These are phyloP conservation scores for Erigeron canadensis DNA, from an alignment of 129 eudicot species.

Conservation along the genomic window DNA sequence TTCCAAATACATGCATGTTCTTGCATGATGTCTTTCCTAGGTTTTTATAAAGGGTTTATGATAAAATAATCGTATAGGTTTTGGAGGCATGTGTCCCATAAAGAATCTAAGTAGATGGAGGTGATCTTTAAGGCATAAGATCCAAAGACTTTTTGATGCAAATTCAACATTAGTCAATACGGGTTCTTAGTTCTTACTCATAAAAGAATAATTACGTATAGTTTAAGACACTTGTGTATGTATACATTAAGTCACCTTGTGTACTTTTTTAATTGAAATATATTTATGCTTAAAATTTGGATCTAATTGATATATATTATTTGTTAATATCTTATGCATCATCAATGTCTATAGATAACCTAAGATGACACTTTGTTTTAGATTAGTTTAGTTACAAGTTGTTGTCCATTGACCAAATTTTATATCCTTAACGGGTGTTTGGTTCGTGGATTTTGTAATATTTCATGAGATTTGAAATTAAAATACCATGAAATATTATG, in stretches of 20 bases:
- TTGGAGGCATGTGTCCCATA: slow-evolving; percentile 38
- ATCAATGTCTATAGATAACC: slow-evolving; percentile 48
- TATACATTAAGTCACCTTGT: slow-evolving; percentile 45
- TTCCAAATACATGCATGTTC: slow-evolving; percentile 37
- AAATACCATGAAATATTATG: no score
- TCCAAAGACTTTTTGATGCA: slow-evolving; percentile 36
- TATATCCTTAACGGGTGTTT: neutral
- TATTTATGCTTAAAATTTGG: slow-evolving; percentile 30
- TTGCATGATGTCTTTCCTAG: slow-evolving; percentile 23
- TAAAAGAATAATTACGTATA: slow-evolving; percentile 37
- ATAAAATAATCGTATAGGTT: slow-evolving; percentile 29
- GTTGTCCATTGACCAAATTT: slow-evolving; percentile 7
- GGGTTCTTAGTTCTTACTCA: slow-evolving; percentile 30
- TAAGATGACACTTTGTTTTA: slow-evolving; percentile 39
- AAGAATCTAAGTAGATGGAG: slow-evolving; percentile 42
- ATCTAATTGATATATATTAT: slow-evolving; percentile 19
- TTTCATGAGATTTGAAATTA: no score
- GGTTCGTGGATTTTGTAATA: no score
- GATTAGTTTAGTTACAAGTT: slow-evolving; percentile 38
- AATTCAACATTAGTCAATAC: slow-evolving; percentile 47
- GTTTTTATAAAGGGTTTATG: slow-evolving; percentile 9
- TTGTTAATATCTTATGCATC: slow-evolving; percentile 16
- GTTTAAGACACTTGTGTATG: slow-evolving; percentile 33
- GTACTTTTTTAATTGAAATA: slow-evolving; percentile 21
- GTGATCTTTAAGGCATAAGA: slow-evolving; percentile 38